A percentile compares a stretch with the other conserved stretches of the same genome.
Conservation (phyloP, 768 basidiomycete species). For the Pleurotus salmoneostramineus region DNA sequence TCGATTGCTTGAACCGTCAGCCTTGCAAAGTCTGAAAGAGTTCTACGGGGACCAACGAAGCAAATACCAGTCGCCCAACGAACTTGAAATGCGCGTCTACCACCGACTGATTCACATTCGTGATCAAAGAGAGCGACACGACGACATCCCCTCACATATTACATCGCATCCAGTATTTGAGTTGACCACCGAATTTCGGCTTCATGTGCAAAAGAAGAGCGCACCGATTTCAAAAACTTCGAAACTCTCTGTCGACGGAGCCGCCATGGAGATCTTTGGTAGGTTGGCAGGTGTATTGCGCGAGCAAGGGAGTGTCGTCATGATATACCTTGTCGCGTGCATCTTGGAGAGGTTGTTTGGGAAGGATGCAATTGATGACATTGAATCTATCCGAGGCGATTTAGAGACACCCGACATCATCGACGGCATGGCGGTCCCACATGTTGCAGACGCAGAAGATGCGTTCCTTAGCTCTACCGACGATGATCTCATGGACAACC, state of each 20-base stretch:
- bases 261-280: slow-evolving; percentile 66
- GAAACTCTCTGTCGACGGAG: slow-evolving; percentile 53
- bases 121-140: slow-evolving; percentile 74
- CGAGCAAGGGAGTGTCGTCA: slow-evolving; percentile 59
- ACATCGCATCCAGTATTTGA: slow-evolving; percentile 73
- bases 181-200: slow-evolving; percentile 76
- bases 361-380: slow-evolving; percentile 72
- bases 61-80: slow-evolving; percentile 68
- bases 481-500: slow-evolving; percentile 17
- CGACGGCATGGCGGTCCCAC: slow-evolving; percentile 46
- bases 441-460: slow-evolving; percentile 11
- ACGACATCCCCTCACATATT: slow-evolving; percentile 66
- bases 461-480: slow-evolving; percentile 21
- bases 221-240: slow-evolving; percentile 72
- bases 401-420: slow-evolving; percentile 62
- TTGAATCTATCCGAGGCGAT: slow-evolving; percentile 59
- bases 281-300: slow-evolving; percentile 59
- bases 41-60: slow-evolving; percentile 84
- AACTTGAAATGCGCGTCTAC: slow-evolving; percentile 96
- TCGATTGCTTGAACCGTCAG: slow-evolving; percentile 32
- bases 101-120: slow-evolving; percentile 90
- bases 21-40: slow-evolving; percentile 88
- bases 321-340: slow-evolving; percentile 89
- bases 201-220: slow-evolving; percentile 76
- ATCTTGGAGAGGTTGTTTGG: slow-evolving; percentile 86